Evolutionary conservation across 371 early-diverging fungal species (phyloP).

Genomic region (Lichtheimia hyalospora): DNA sequence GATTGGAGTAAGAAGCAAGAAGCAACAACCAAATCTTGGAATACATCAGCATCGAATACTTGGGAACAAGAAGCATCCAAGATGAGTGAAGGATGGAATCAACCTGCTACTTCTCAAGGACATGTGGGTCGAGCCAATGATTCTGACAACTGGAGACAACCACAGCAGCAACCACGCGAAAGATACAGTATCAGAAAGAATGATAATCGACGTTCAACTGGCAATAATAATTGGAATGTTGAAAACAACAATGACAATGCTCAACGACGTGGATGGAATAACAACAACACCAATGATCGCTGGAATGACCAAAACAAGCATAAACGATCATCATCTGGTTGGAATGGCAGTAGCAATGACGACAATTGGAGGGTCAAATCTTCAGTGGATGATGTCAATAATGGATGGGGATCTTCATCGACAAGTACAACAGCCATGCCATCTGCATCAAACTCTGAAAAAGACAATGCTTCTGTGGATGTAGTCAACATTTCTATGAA

Average conservation of each 20-base stretch:
- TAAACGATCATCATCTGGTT: too few relatives aligned
- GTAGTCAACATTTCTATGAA: conserved; percentile 17
- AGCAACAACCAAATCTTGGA: too few relatives aligned
- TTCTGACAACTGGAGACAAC: background rate
- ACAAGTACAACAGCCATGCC: too few relatives aligned
- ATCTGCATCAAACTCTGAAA: background rate
- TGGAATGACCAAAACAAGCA: background rate
- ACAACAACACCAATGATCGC: background rate
- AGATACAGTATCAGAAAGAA: background rate
- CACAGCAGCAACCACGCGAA: background rate
- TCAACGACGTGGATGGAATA: conserved; percentile 9
- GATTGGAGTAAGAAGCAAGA: too few relatives aligned
- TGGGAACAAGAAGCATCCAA: too few relatives aligned
- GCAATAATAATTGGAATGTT: too few relatives aligned
- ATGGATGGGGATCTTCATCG: too few relatives aligned
- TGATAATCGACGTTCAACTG: background rate
- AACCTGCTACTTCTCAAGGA: background rate
- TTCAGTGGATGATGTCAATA: background rate
- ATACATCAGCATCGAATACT: too few relatives aligned
- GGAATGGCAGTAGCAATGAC: too few relatives aligned
- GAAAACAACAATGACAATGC: background rate
- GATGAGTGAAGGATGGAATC: too few relatives aligned
- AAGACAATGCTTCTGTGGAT: background rate
- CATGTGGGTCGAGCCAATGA: background rate
- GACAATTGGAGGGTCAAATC: background rate